Evolutionary conservation across 176 grass and related monocot species (phyloP).

Genomic region (Triticum timopheevii): DNA sequence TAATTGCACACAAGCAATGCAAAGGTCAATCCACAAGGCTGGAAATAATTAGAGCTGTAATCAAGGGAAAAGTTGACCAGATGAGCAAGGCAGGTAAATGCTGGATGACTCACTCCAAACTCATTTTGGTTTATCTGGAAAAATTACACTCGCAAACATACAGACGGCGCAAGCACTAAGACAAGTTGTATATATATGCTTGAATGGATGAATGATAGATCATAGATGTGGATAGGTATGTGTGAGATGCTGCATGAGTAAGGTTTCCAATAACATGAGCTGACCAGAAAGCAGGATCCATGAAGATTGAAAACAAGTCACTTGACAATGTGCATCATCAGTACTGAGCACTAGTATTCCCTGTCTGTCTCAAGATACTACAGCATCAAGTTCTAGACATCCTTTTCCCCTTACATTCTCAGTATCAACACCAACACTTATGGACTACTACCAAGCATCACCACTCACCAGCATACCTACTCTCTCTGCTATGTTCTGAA

Average conservation of each 20-base stretch:
- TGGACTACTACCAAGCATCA: slow-evolving; percentile 20
- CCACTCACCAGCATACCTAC: slow-evolving; percentile 6
- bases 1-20: slow-evolving; percentile 18
- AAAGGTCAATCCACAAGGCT: slow-evolving; percentile 13
- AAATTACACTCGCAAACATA: neutral
- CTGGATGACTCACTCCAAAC: slow-evolving; percentile 38
- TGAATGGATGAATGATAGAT: neutral
- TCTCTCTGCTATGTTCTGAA: slow-evolving; percentile 32
- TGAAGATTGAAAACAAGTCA: slow-evolving; percentile 28
- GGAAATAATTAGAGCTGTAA: neutral
- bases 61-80: slow-evolving; percentile 25
- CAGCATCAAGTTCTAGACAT: slow-evolving; percentile 27
- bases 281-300: slow-evolving; percentile 32
- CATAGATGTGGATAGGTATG: slow-evolving; percentile 25
- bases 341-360: slow-evolving; percentile 30
- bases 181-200: neutral
- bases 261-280: slow-evolving; percentile 26
- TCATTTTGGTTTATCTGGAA: slow-evolving; percentile 10
- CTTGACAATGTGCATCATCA: slow-evolving; percentile 31
- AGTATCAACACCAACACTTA: slow-evolving; percentile 11
- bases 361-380: slow-evolving; percentile 32
- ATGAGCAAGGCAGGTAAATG: slow-evolving; percentile 20
- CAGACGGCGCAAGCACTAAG: neutral
- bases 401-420: slow-evolving; percentile 29
- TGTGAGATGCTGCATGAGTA: slow-evolving; percentile 23